phyloP scores from a whole-genome alignment of 148 eudicot species.

The Mesembryanthemum crystallinum region DNA sequence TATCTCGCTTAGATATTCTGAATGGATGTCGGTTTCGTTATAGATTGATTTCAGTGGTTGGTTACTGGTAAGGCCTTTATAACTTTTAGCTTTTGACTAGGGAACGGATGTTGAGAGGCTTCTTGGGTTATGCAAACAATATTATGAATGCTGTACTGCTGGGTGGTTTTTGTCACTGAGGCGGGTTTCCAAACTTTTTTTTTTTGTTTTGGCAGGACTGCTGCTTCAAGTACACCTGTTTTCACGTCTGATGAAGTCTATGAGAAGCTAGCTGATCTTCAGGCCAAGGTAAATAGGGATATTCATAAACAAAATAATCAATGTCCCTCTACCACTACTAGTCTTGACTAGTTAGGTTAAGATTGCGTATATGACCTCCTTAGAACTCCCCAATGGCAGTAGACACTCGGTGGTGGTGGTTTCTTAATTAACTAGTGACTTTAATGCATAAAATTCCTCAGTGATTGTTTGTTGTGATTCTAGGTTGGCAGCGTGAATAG shows the following conservation, averaged over 20 bases:
- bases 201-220: slow-evolving; percentile 46
- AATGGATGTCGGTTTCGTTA: neutral
- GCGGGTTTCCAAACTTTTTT: neutral
- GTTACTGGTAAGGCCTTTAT: neutral
- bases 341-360: neutral
- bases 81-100: neutral
- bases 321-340: neutral
- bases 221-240: slow-evolving; percentile 54
- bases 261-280: slow-evolving; percentile 63
- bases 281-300: slow-evolving; percentile 58
- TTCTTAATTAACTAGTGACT: neutral
- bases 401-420: too few species aligned
- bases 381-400: too few species aligned
- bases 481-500: slow-evolving; percentile 66
- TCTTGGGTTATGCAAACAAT: neutral
- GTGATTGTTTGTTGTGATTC: slow-evolving; percentile 6
- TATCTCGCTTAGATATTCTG: neutral
- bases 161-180: neutral
- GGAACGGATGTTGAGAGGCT: too few species aligned
- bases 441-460: neutral
- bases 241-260: slow-evolving; percentile 75
- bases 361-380: too few species aligned
- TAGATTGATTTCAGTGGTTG: neutral
- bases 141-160: neutral
- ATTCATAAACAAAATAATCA: neutral